A percentile compares a stretch with the other conserved stretches of the same genome.
Conservation (phyloP, 2,329 filamentous ascomycete genomes). For the Ambrosiella beaveri region DNA sequence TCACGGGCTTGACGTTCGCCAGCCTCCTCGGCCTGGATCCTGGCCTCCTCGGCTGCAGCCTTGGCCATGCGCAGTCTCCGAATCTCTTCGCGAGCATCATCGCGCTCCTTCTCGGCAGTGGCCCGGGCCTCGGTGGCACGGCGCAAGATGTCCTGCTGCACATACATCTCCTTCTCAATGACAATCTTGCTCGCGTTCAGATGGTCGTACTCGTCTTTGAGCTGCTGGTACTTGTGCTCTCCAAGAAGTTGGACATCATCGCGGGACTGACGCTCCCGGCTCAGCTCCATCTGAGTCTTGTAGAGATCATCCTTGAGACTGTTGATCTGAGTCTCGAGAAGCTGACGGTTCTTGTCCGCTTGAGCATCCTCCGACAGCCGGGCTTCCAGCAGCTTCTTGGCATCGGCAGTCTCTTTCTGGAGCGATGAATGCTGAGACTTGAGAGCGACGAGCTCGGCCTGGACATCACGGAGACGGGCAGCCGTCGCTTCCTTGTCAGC, state of each 20-base stretch:
- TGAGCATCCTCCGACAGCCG: conserved; percentile 81
- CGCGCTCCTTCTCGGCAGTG: conserved; percentile 69
- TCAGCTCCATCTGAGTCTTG: conserved; percentile 72
- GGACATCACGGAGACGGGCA: conserved; percentile 60
- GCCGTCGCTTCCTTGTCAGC: conserved; percentile 67
- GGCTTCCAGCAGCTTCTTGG: conserved; percentile 69
- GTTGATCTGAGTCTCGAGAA: conserved; percentile 74
- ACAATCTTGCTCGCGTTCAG: conserved; percentile 91
- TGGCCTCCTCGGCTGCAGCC: conserved; percentile 68
- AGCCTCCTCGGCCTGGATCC: conserved; percentile 61
- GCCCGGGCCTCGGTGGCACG: conserved; percentile 68
- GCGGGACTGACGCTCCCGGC: conserved; percentile 77
- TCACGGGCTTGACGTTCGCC: conserved; percentile 66
- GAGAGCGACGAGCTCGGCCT: conserved; percentile 76
- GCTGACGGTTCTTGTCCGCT: conserved; percentile 60
- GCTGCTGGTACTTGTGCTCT: conserved; percentile 67
- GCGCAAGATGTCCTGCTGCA: conserved; percentile 79
- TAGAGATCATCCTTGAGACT: conserved; percentile 77
- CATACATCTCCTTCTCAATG: conserved; percentile 94
- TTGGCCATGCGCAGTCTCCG: conserved; percentile 69
- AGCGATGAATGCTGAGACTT: conserved; percentile 69
- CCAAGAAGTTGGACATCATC: conserved; percentile 84
- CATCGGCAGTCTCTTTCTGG: conserved; percentile 75
- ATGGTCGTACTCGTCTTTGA: conserved; percentile 71
- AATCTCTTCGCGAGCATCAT: conserved; percentile 75